Evolutionary conservation across 129 eudicot genomes (phyloP), one percentile per base, ranked within the genome.

Genomic region (Tanacetum coccineum): DNA sequence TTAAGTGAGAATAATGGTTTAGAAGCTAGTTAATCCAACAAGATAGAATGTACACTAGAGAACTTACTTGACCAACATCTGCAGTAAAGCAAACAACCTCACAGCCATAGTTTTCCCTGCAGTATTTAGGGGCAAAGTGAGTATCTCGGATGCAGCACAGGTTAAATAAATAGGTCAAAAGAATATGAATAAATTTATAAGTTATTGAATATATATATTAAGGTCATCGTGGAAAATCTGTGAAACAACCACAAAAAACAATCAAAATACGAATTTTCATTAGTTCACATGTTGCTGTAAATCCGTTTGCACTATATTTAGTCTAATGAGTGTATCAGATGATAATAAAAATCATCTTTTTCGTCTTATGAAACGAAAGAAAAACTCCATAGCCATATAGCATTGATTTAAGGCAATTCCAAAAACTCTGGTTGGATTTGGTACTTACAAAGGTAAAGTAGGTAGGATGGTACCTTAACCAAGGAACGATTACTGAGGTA

Each of bases 21-120:
- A 17, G 19, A 59, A 17, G 32, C 20, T 26, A 72, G 15, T 39
- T 50, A 62, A 6, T 25, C 62, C 11, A 52, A 72, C 63, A n/a
- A 40, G 4, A 62, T 62, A 9, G 9, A 9, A 72, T 30, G 62
- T 17, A 62, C 22, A 36, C 36, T 30, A 18, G 2, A 49, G 40
- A 66, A 78, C 97, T 60, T 86, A 92, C 98, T 78, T 92, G 98
- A 30, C 96, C 98, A 69, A 92, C 98, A 92, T 92, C 98, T 50
- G 98, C 98, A 76, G 96, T 92, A 74, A 92, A 92, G 79, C 98
- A 92, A 45, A 92, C 98, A 77, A 92, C 98, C 85, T 92, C 98
- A 47, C 96, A 92, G 51, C 98, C 98, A 86, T 92, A 92, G 61
- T 92, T 88, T 81, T 88, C 96, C 87, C 98, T 91, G 95, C 79